Evolutionary conservation across 768 basidiomycete species (phyloP).

Genomic region (Erythrobasidium yunnanense): DNA sequence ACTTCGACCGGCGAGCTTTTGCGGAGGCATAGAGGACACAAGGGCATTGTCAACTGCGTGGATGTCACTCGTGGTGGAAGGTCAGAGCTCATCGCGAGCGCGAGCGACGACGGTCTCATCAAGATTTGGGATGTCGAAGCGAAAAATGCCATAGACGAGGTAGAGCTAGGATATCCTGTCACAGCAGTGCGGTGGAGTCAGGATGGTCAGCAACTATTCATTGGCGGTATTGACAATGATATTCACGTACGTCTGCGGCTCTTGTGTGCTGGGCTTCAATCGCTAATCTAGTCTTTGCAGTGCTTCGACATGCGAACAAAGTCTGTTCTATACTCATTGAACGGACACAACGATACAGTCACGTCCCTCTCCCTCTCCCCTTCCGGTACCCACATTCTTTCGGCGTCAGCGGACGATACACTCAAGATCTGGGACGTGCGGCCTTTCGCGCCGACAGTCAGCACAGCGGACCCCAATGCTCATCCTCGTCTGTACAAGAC

Average conservation of each 20-base stretch:
- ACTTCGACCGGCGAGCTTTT: slow-evolving; percentile 71
- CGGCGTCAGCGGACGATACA: slow-evolving; percentile 80
- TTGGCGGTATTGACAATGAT: slow-evolving; percentile 91
- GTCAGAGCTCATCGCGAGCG: slow-evolving; percentile 73
- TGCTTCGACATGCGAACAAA: slow-evolving; percentile 73
- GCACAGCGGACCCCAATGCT: slow-evolving; percentile 59
- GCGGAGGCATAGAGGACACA: slow-evolving; percentile 73
- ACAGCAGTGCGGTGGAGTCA: slow-evolving; percentile 73
- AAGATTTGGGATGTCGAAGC: slow-evolving; percentile 73
- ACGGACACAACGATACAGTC: slow-evolving; percentile 83
- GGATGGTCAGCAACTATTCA: slow-evolving; percentile 77
- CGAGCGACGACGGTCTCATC: slow-evolving; percentile 83
- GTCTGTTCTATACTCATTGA: slow-evolving; percentile 64
- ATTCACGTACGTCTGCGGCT: slow-evolving; percentile 57
- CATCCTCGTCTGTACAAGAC: slow-evolving; percentile 34
- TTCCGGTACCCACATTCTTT: slow-evolving; percentile 71
- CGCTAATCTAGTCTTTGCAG: not conserved
- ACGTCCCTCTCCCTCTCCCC: slow-evolving; percentile 88
- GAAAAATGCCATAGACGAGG: slow-evolving; percentile 65
- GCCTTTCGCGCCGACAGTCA: slow-evolving; percentile 78
- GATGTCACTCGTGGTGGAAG: slow-evolving; percentile 77
- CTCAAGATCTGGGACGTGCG: slow-evolving; percentile 83
- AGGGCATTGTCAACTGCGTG: slow-evolving; percentile 74
- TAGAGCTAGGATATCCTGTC: slow-evolving; percentile 68
- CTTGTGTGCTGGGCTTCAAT: slow-evolving; percentile 2